Evolutionary conservation across 2,329 filamentous ascomycete species (phyloP).

Genomic region (Beauveria bassiana): DNA sequence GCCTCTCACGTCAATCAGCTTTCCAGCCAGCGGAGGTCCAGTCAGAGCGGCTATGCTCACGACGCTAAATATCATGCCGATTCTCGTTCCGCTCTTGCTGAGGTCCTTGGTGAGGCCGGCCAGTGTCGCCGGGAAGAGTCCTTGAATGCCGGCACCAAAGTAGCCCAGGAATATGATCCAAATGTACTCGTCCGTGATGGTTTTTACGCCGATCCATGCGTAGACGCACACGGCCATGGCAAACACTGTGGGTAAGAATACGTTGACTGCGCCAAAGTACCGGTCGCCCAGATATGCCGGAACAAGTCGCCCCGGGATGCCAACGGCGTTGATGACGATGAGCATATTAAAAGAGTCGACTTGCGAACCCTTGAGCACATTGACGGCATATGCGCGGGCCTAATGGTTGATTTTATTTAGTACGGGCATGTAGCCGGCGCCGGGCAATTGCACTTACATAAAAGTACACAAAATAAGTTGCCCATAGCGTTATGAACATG

Average conservation of each 20-base stretch:
- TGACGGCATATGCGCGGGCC: constrained; percentile 31
- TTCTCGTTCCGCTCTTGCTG: constrained; percentile 45
- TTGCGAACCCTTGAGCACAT: constrained; percentile 38
- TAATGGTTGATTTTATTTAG: constrained; percentile 12
- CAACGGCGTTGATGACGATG: constrained; percentile 51
- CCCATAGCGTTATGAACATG: constrained; percentile 37
- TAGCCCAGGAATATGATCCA: constrained; percentile 60
- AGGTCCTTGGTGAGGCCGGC: constrained; percentile 43
- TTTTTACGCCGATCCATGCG: constrained; percentile 46
- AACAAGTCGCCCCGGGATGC: constrained; percentile 47
- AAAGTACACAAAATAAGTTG: constrained; percentile 43
- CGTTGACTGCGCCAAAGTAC: constrained; percentile 46
- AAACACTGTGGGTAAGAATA: constrained; percentile 42
- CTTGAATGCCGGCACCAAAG: constrained; percentile 55
- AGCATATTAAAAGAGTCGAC: constrained; percentile 49
- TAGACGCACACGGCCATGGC: constrained; percentile 37
- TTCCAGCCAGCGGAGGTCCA: constrained; percentile 47
- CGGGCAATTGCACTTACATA: constrained; percentile 22
- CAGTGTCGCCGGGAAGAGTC: constrained; percentile 51
- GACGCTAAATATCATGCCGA: constrained; percentile 54
- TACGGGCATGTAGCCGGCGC: neutral
- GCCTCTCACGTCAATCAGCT: constrained; percentile 34
- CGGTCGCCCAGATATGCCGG: constrained; percentile 48
- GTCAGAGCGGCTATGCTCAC: constrained; percentile 46
- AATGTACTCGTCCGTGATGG: constrained; percentile 38